Conservation (phyloP, 2,329 filamentous ascomycete genomes). For the Orbilia ellipsospora region DNA sequence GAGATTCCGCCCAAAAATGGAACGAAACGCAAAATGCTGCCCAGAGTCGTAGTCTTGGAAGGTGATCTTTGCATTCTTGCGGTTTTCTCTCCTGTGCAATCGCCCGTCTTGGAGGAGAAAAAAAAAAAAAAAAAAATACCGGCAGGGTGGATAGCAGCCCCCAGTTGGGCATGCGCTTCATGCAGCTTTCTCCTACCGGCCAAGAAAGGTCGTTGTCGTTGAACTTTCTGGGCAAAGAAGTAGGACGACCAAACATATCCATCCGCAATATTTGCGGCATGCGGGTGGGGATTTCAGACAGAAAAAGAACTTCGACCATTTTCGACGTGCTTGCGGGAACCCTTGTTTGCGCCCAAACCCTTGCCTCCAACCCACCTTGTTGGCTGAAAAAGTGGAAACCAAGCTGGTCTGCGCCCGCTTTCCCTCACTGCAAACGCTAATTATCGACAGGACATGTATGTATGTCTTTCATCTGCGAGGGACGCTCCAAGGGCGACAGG, state of each 20-base stretch:
- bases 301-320: neutral
- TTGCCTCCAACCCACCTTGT: slow-evolving; percentile 25
- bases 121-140: slow-evolving; percentile 18
- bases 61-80: slow-evolving; percentile 15
- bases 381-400: slow-evolving; percentile 9
- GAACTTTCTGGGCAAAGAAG: neutral
- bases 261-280: slow-evolving; percentile 9
- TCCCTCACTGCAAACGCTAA: slow-evolving; percentile 13
- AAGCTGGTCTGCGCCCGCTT: slow-evolving; percentile 31
- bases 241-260: slow-evolving; percentile 1
- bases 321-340: slow-evolving; percentile 1
- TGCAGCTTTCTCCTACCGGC: slow-evolving; percentile 40
- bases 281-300: slow-evolving; percentile 6
- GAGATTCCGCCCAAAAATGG: slow-evolving; percentile 39
- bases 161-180: slow-evolving; percentile 26
- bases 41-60: slow-evolving; percentile 36
- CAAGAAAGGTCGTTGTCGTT: slow-evolving; percentile 30
- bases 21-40: slow-evolving; percentile 5
- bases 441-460: slow-evolving; percentile 25
- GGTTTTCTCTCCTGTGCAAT: neutral
- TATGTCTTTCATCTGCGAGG: slow-evolving; percentile 53
- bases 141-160: slow-evolving; percentile 30
- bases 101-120: neutral
- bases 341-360: slow-evolving; percentile 33
- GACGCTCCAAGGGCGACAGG: slow-evolving; percentile 12